These are phyloP conservation scores for Carex cristatella DNA, from an alignment of 176 grass and related monocot genomes.

Conservation along the genomic window DNA sequence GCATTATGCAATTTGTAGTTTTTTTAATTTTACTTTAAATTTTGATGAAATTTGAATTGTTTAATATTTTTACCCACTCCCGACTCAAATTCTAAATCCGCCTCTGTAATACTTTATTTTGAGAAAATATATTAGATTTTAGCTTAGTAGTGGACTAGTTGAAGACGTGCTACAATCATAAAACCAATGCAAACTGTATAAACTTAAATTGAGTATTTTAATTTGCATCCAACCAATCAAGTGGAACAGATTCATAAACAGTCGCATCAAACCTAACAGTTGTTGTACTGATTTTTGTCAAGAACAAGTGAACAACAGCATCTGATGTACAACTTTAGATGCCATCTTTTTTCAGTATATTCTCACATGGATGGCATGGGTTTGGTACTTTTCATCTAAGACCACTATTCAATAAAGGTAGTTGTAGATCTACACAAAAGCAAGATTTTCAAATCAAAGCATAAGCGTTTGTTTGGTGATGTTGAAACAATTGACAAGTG, in stretches of 20 bases:
- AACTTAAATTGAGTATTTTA: background rate
- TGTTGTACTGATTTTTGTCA: background rate
- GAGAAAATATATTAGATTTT: too few relatives aligned
- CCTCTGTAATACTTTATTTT: too few relatives aligned
- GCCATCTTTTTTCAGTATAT: background rate
- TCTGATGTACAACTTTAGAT: background rate
- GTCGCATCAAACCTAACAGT: background rate
- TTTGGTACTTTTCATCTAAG: background rate
- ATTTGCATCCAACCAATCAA: background rate
- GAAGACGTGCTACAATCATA: background rate
- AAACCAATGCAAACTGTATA: background rate
- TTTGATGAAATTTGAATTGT: too few relatives aligned
- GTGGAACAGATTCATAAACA: background rate
- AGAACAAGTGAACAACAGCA: background rate
- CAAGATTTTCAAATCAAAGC: background rate
- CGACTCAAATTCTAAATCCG: too few relatives aligned
- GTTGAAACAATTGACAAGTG: background rate
- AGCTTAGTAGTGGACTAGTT: too few relatives aligned
- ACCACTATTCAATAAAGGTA: background rate
- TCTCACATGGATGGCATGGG: background rate
- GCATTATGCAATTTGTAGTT: too few relatives aligned
- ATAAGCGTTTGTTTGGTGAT: background rate
- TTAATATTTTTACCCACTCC: too few relatives aligned
- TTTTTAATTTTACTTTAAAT: too few relatives aligned
- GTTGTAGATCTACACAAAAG: background rate